Evolutionary conservation across 1,284 basidiomycete species (phyloP).

Genomic region (Cutaneotrichosporon sp.): DNA sequence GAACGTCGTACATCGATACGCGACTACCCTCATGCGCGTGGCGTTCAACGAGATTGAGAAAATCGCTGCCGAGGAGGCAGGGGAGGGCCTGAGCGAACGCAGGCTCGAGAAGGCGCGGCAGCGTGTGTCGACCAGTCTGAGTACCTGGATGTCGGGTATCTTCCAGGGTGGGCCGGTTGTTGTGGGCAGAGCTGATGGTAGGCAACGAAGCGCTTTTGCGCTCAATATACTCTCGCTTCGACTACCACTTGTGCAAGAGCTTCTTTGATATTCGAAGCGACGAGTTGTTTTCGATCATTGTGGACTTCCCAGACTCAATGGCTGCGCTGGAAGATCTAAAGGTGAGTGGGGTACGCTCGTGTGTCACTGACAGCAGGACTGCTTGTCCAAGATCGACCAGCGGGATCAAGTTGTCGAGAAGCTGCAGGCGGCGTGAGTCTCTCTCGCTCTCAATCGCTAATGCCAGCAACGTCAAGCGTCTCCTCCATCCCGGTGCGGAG

Average conservation of each 20-base stretch:
- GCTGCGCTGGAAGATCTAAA: slow-evolving; percentile 83
- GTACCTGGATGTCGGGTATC: slow-evolving; percentile 74
- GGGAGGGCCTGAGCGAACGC: slow-evolving; percentile 63
- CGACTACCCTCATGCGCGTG: slow-evolving; percentile 72
- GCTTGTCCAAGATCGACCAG: slow-evolving; percentile 40
- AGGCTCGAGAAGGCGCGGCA: slow-evolving; percentile 60
- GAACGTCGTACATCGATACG: slow-evolving; percentile 76
- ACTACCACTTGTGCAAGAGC: slow-evolving; percentile 84
- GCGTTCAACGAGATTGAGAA: slow-evolving; percentile 78
- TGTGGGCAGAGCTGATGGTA: not conserved
- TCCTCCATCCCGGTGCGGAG: slow-evolving; percentile 93
- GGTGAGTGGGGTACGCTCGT: slow-evolving; percentile 44
- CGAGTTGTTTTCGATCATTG: slow-evolving; percentile 93
- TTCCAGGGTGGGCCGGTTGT: slow-evolving; percentile 53
- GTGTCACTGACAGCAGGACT: slow-evolving; percentile 25
- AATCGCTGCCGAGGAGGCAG: slow-evolving; percentile 62
- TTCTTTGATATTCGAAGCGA: slow-evolving; percentile 78
- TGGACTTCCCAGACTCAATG: slow-evolving; percentile 83
- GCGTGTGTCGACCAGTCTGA: slow-evolving; percentile 73
- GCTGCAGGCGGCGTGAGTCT: slow-evolving; percentile 40
- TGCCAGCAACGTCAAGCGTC: slow-evolving; percentile 69
- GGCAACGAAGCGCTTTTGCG: slow-evolving; percentile 54
- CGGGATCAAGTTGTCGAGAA: slow-evolving; percentile 41
- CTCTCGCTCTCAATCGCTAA: slow-evolving; percentile 6
- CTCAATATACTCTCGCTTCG: slow-evolving; percentile 78